Conservation (phyloP, 345 rosid genomes). For the Hevea brasiliensis region DNA sequence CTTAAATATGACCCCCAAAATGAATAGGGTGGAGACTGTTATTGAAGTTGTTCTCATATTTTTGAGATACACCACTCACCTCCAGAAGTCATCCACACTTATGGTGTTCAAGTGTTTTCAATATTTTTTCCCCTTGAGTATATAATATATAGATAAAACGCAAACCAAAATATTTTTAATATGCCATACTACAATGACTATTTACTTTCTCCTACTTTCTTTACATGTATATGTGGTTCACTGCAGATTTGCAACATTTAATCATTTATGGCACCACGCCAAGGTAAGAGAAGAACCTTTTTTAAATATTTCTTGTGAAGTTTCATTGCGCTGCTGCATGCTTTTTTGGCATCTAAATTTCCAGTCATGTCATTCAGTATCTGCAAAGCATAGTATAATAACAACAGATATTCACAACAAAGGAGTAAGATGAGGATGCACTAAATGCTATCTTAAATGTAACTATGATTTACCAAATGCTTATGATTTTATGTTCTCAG, state of each 20-base stretch:
- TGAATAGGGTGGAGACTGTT: no score
- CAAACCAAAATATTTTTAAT: background rate
- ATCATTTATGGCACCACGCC: background rate
- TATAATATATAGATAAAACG: background rate
- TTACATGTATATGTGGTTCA: background rate
- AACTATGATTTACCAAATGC: background rate
- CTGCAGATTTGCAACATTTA: background rate
- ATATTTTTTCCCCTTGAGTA: background rate
- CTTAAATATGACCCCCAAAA: no score
- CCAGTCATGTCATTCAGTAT: conserved; percentile 91
- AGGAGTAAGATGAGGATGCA: background rate
- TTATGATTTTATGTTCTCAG: background rate
- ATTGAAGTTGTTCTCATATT: background rate
- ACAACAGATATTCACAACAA: background rate
- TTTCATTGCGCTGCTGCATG: conserved; percentile 90
- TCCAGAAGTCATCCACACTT: background rate
- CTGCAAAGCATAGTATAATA: conserved; percentile 36
- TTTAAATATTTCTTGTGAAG: conserved; percentile 92
- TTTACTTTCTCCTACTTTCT: background rate
- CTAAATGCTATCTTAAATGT: background rate
- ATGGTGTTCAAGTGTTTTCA: background rate
- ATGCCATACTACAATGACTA: background rate
- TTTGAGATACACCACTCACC: background rate
- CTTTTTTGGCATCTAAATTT: conserved; percentile 85
- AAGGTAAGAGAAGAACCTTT: conserved; percentile 46